These are phyloP conservation scores for Hypoxylon sp. DNA, from an alignment of 2,329 filamentous ascomycete species.

Conservation along the genomic window DNA sequence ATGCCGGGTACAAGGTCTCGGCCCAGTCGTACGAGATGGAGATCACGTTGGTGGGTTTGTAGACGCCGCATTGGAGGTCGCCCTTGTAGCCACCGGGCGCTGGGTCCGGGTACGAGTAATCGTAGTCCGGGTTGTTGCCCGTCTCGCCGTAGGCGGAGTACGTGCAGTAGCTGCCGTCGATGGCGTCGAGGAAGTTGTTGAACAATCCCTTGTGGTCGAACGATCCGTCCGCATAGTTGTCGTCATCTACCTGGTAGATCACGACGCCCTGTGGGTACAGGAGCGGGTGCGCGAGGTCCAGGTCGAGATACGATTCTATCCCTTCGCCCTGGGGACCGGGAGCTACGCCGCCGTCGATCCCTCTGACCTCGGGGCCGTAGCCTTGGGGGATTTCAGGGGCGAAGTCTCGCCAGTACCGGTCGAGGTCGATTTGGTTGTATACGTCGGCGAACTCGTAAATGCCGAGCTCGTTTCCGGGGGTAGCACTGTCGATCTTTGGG, in stretches of 20 bases:
- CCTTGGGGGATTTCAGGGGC: conserved; percentile 31
- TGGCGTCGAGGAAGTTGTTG: conserved; percentile 61
- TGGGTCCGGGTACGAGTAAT: conserved; percentile 54
- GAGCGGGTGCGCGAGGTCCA: conserved; percentile 47
- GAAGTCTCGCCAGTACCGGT: conserved; percentile 22
- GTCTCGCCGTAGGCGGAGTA: conserved; percentile 60
- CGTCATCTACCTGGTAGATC: conserved; percentile 47
- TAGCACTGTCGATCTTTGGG: conserved; percentile 21
- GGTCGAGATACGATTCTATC: conserved; percentile 36
- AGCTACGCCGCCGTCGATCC: conserved; percentile 27
- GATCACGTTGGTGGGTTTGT: conserved; percentile 64
- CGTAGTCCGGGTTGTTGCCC: conserved; percentile 54
- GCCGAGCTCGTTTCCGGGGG: conserved; percentile 28
- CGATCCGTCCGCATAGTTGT: conserved; percentile 43
- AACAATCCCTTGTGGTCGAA: conserved; percentile 48
- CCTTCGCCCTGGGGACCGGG: conserved; percentile 25
- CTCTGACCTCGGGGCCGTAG: conserved; percentile 23
- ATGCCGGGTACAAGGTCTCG: conserved; percentile 56
- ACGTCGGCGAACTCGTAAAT: conserved; percentile 27
- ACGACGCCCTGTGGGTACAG: conserved; percentile 46
- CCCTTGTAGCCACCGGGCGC: conserved; percentile 62
- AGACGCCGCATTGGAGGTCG: conserved; percentile 41
- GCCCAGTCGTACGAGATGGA: conserved; percentile 62
- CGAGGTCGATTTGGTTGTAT: conserved; percentile 31
- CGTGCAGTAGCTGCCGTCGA: conserved; percentile 62